Percentiles rank a stretch among this genome's conserved stretches.
phyloP scores from a whole-genome alignment of 352 stramenopile species.

The Phytophthora citricola region DNA sequence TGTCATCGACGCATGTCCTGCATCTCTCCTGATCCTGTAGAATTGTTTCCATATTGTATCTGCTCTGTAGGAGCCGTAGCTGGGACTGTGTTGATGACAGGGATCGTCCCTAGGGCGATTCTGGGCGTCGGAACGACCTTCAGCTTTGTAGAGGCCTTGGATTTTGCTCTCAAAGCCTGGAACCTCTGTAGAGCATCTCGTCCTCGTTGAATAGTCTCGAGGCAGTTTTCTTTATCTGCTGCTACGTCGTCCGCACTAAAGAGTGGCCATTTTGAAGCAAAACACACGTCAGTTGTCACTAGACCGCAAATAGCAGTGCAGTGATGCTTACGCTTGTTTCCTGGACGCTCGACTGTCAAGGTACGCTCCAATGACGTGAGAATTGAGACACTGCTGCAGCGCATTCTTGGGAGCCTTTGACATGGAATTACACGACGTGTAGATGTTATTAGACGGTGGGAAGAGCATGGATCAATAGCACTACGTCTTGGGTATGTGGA shows the following conservation, averaged over 20 bases:
- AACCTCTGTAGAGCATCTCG: constrained; percentile 46
- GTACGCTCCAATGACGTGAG: constrained; percentile 78
- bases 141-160: constrained; percentile 39
- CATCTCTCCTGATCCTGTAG: not conserved
- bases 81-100: constrained; percentile 24
- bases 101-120: constrained; percentile 40
- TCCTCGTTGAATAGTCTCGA: constrained; percentile 56
- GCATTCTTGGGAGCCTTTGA: constrained; percentile 42
- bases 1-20: not conserved
- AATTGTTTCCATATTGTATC: constrained; percentile 6
- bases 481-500: not conserved
- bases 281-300: not conserved
- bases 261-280: constrained; percentile 6
- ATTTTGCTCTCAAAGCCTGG: constrained; percentile 38
- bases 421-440: not conserved
- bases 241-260: constrained; percentile 10
- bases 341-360: constrained; percentile 57
- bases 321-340: constrained; percentile 49
- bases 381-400: constrained; percentile 82
- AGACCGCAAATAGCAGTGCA: not conserved
- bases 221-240: constrained; percentile 50
- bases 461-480: constrained; percentile 2
- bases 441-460: constrained; percentile 12
- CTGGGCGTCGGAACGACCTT: constrained; percentile 56
- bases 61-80: not conserved